Conservation (phyloP, 495 filamentous ascomycete species). For the Tuber calosporum region DNA sequence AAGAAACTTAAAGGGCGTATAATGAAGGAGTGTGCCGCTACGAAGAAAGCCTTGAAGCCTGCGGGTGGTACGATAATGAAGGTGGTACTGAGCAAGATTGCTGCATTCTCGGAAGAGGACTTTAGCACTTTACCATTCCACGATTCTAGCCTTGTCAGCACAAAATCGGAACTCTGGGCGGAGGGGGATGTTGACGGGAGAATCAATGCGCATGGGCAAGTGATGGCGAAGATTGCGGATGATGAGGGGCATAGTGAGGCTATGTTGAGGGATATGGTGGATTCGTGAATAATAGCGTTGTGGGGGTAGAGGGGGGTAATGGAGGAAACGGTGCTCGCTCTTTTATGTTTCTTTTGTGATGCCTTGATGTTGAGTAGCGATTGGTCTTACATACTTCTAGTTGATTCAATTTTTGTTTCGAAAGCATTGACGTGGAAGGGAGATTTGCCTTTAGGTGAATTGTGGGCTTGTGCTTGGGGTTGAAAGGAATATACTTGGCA, state of each 20-base stretch:
- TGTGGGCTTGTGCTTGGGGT: neutral
- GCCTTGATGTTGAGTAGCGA: neutral
- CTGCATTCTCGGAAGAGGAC: conserved; percentile 14
- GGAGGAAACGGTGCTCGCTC: neutral
- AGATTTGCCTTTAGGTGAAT: neutral
- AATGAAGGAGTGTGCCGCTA: conserved; percentile 8
- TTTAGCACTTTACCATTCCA: conserved; percentile 14
- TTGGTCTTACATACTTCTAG: neutral
- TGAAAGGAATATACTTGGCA: no score
- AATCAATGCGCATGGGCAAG: neutral
- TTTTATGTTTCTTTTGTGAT: neutral
- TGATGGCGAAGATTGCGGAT: neutral
- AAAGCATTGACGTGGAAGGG: neutral
- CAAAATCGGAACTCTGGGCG: neutral
- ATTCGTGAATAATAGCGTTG: neutral
- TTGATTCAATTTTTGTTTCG: neutral
- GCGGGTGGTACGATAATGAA: conserved; percentile 15
- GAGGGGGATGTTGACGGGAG: neutral
- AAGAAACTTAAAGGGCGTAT: conserved; percentile 28
- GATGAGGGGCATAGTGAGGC: neutral
- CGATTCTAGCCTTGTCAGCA: conserved; percentile 11
- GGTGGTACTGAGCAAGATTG: conserved; percentile 12
- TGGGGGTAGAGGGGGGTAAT: neutral
- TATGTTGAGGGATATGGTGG: conserved; percentile 2
- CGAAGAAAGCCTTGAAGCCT: conserved; percentile 17